phyloP scores from a whole-genome alignment of 768 basidiomycete species.

The Jaapia argillacea region DNA sequence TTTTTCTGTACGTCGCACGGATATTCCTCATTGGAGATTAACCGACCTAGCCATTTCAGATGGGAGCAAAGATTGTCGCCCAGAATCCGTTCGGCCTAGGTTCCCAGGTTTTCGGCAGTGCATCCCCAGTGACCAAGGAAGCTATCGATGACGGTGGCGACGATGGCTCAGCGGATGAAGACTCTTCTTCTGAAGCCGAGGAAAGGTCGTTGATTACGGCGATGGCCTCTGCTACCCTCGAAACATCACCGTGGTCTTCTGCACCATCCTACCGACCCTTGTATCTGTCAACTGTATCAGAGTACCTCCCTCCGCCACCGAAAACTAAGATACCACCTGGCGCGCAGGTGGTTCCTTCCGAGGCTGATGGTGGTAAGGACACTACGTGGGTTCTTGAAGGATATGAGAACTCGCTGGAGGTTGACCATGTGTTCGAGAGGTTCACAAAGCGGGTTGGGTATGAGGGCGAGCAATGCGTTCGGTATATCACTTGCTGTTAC shows the following conservation, averaged over 20 bases:
- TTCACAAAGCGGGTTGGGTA: slow-evolving; percentile 66
- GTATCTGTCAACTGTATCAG: slow-evolving; percentile 67
- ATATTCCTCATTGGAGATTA: no score
- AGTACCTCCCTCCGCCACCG: slow-evolving; percentile 55
- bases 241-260: slow-evolving; percentile 55
- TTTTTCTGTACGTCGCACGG: slow-evolving; percentile 52
- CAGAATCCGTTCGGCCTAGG: slow-evolving; percentile 44
- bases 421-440: slow-evolving; percentile 80
- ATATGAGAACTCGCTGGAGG: slow-evolving; percentile 71
- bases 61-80: slow-evolving; percentile 13
- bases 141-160: slow-evolving; percentile 21
- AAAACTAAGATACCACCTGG: slow-evolving; percentile 36
- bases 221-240: slow-evolving; percentile 41
- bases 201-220: slow-evolving; percentile 47
- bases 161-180: slow-evolving; percentile 20
- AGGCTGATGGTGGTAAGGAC: slow-evolving; percentile 29
- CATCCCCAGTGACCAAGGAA: slow-evolving; percentile 7
- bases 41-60: no score
- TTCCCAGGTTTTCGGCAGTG: slow-evolving; percentile 51
- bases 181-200: slow-evolving; percentile 19
- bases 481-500: slow-evolving; percentile 38
- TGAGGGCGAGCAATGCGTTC: slow-evolving; percentile 77
- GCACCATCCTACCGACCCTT: slow-evolving; percentile 57
- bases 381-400: slow-evolving; percentile 56
- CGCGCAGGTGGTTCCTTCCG: slow-evolving; percentile 28